phyloP scores from a whole-genome alignment of 768 basidiomycete genomes.

The Amanita jacksonii region DNA sequence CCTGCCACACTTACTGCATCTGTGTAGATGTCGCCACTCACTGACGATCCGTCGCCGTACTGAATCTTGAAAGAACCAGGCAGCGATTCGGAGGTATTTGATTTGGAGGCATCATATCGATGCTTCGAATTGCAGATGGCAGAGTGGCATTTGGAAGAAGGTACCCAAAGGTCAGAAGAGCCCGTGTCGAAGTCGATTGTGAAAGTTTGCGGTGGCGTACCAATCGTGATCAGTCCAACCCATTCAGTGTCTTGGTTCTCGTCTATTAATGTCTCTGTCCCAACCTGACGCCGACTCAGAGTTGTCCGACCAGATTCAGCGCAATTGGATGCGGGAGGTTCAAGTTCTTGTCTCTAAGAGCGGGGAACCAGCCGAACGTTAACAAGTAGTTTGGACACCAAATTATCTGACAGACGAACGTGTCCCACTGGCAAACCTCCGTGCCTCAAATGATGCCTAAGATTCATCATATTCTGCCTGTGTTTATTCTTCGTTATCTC shows the following conservation, averaged over 20 bases:
- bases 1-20: constrained; percentile 32
- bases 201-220: neutral
- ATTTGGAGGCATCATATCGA: constrained; percentile 23
- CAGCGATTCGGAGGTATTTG: constrained; percentile 6
- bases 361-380: too few species aligned
- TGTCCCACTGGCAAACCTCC: neutral
- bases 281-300: too few species aligned
- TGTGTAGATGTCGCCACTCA: constrained; percentile 26
- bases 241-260: neutral
- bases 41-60: constrained; percentile 36
- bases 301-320: too few species aligned
- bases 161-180: constrained; percentile 25
- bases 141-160: constrained; percentile 15
- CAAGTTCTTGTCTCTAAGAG: too few species aligned
- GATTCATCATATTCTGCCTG: constrained; percentile 5
- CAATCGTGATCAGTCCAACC: neutral
- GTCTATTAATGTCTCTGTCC: neutral
- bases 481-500: constrained; percentile 1
- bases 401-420: too few species aligned
- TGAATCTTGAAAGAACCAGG: constrained; percentile 20
- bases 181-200: constrained; percentile 27
- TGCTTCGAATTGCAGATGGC: constrained; percentile 24
- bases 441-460: neutral
- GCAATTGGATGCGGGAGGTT: too few species aligned
- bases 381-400: too few species aligned